Base-by-base conservation (phyloP, 208 protist species). In the Crithidia sp. region DNA sequence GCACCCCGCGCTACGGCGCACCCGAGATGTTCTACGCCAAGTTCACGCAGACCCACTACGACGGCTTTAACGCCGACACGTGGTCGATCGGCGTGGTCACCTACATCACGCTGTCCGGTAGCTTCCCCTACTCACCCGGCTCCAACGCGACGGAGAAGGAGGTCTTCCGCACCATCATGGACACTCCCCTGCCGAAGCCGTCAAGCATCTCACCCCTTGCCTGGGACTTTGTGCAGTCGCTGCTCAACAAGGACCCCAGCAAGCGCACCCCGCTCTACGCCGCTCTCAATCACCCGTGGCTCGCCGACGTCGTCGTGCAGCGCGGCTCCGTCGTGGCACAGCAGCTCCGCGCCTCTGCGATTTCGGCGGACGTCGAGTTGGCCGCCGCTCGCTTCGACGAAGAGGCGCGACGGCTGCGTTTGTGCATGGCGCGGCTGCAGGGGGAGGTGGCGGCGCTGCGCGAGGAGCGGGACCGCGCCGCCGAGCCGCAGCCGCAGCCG, bases 71-170 rank as follows among this genome's bases (percentile, higher is more conserved):
- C 76, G 92, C 97, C 16, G 98, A 99, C 84, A 93, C 98, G 57
- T 99, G 98, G 97, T 97, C 92, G 10, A 92, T 98, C 36, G 98
- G 98, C 16, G 96, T 99, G 3, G 97, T 99, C 28, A 92, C 99
- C 5, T 99, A 97, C 85, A 99, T 99, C 19, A 94, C 98, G 39
- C 86, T 99, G 7, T 98, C 97, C 44, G 98, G 98, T 53, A 96
- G 90, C 67, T 95, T 99, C 40, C 98, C 98, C 13, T 99, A 99
- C 74, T 94, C 88, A 8, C 83, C 90, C 2, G 87, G 98, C 78
- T 83, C 98, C 67, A 82, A 82, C 74, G 66, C 96, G 55, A 76
- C 91, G 78, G 84, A 95, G 84, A 82, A 98, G 89, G 91, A 95
- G 52, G 91, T 98, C n/a, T 98, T 98, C 77, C 82, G 83, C 14